Evolutionary conservation across 257 asterid species (phyloP), one percentile per base, ranked within the genome.

Genomic region (Nicotiana obtusifolia): DNA sequence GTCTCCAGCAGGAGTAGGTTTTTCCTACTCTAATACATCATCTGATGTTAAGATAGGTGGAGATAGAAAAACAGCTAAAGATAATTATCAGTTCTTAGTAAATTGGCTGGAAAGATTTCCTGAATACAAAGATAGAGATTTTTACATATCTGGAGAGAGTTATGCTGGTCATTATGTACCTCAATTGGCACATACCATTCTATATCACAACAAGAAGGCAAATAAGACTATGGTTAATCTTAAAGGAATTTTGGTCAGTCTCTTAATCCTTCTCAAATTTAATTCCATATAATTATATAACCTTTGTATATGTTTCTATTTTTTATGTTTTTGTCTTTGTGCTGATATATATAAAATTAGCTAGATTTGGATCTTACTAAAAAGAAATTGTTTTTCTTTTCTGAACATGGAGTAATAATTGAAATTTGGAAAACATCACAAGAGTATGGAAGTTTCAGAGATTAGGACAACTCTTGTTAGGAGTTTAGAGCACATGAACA

Each of bases 1-100:
- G 78, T 92, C 98, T 52, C 97, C 97, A 0, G 97, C 97, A 0
- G 98, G 98, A 20, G 98, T 94, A 2, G 98, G 98, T 22, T 94
- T 94, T 86, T 94, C 98, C 1, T 92, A 94, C 60, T 89, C 98
- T 3, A 94, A 94, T 84, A 90, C 88, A 8, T 87, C 97, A 11
- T 17, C 76, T 0, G 98, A 92, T 81, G 62, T 52, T 5, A 10
- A 1, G 10, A 62, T 3, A 0, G 87, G 91, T 0, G 97, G 97
- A 13, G 98, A 94, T 68, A 82, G 64, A n/a, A 83, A 26, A 33
- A 91, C 97, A 0, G 97, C 97, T 3, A 7, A 35, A 0, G 97
- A 94, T 41, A 92, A 92, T 75, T 88, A 86, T 28, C 84, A 79
- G 0, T 94, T 93, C 84, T 49, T 94, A 26, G 35, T 91, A 56